Percentiles rank a stretch among this genome's conserved stretches.
Evolutionary conservation across 768 basidiomycete species (phyloP).

Genomic region (Boletus pseudopeckii): DNA sequence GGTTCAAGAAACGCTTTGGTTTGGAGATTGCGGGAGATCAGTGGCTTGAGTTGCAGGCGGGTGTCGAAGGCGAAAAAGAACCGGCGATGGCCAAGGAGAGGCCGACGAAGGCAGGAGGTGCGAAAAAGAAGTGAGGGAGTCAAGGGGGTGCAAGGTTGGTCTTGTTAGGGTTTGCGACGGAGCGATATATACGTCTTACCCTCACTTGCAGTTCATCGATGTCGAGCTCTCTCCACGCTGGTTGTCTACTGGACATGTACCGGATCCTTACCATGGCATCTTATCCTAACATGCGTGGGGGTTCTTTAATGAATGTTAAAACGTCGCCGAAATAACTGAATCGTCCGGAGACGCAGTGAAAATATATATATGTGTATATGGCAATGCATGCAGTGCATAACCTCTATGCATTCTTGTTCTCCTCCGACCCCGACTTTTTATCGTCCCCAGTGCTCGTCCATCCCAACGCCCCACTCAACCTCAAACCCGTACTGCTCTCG

Average conservation of each 20-base stretch:
- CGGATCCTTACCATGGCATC: not conserved
- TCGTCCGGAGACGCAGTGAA: not conserved
- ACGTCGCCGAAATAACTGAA: not conserved
- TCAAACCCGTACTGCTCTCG: constrained; percentile 72
- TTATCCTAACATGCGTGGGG: too few relatives aligned
- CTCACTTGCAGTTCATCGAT: not conserved
- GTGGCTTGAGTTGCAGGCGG: constrained; percentile 27
- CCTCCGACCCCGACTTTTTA: constrained; percentile 14
- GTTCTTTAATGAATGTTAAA: too few relatives aligned
- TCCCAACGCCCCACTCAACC: constrained; percentile 58
- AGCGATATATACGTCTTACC: not conserved
- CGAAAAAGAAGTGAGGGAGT: constrained; percentile 20
- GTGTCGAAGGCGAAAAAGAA: constrained; percentile 26
- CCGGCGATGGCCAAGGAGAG: constrained; percentile 25
- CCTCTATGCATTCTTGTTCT: constrained; percentile 14
- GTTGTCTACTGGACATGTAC: not conserved
- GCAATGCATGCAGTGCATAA: not conserved
- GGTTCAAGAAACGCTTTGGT: constrained; percentile 75
- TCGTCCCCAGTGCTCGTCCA: constrained; percentile 28
- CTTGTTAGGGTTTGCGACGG: not conserved
- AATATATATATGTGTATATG: not conserved
- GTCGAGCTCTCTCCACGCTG: not conserved
- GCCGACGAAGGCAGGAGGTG: constrained; percentile 7
- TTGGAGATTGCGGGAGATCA: constrained; percentile 40
- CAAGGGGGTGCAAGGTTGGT: not conserved